These are phyloP conservation scores for Lipomyces chichibuensis DNA, from an alignment of 805 yeast species.

Conservation along the genomic window DNA sequence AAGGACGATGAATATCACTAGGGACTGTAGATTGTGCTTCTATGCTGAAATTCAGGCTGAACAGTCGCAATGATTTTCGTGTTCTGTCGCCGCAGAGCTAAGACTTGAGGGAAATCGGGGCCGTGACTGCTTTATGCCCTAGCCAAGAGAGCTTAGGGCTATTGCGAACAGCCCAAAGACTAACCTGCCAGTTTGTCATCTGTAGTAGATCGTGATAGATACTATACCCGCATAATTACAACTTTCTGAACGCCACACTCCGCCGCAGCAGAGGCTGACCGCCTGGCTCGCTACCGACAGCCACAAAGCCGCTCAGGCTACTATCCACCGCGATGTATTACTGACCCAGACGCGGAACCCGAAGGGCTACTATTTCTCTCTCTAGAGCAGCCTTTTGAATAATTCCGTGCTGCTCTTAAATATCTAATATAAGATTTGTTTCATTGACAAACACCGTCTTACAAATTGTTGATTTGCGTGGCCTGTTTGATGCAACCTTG, in stretches of 20 bases:
- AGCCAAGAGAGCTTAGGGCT: background rate
- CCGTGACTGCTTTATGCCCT: background rate
- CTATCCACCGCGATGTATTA: background rate
- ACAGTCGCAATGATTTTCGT: background rate
- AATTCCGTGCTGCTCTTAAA: background rate
- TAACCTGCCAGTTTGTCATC: background rate
- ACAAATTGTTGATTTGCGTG: background rate
- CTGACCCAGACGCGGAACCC: background rate
- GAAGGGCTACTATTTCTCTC: background rate
- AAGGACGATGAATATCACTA: conserved; percentile 15
- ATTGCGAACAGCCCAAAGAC: background rate
- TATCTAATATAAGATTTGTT: background rate
- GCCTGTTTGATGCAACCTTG: background rate
- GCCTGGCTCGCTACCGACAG: background rate
- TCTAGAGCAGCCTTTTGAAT: background rate
- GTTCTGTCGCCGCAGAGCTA: background rate
- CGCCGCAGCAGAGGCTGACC: background rate
- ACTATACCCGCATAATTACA: background rate
- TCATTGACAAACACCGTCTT: background rate
- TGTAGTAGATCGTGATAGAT: background rate
- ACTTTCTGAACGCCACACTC: background rate
- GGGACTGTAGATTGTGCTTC: background rate
- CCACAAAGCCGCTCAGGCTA: background rate
- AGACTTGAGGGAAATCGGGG: background rate
- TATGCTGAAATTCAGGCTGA: background rate